Conservation (phyloP, 805 yeast genomes). For the Priceomyces carsonii region DNA sequence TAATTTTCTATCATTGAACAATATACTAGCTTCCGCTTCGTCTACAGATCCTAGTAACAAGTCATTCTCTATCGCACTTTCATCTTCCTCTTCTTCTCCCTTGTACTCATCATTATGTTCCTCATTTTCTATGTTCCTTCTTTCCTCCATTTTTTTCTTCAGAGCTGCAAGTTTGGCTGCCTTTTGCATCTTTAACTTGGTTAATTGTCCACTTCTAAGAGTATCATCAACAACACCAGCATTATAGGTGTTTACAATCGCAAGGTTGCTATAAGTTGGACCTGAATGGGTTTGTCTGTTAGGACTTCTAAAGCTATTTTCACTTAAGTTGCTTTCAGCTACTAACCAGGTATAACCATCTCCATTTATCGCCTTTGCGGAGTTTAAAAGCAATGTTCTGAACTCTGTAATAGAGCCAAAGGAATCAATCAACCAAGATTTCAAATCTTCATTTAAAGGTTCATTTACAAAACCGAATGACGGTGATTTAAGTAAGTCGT, state of each 20-base stretch:
- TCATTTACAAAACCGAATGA: slow-evolving; percentile 32
- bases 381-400: slow-evolving; percentile 63
- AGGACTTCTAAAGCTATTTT: slow-evolving; percentile 21
- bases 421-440: slow-evolving; percentile 52
- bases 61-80: slow-evolving; percentile 13
- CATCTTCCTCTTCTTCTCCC: slow-evolving; percentile 10
- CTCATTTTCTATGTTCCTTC: slow-evolving; percentile 14
- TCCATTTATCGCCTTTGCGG: slow-evolving; percentile 75
- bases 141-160: slow-evolving; percentile 23
- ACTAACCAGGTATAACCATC: slow-evolving; percentile 92
- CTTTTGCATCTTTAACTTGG: slow-evolving; percentile 40
- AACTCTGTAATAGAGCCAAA: slow-evolving; percentile 82
- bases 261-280: slow-evolving; percentile 46
- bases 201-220: slow-evolving; percentile 52
- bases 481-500: slow-evolving; percentile 49
- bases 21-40: slow-evolving; percentile 39
- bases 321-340: slow-evolving; percentile 49
- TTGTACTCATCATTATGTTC: slow-evolving; percentile 13
- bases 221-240: slow-evolving; percentile 80
- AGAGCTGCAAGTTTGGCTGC: slow-evolving; percentile 29
- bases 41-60: slow-evolving; percentile 38
- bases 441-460: slow-evolving; percentile 36
- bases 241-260: slow-evolving; percentile 80
- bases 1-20: slow-evolving; percentile 38
- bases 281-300: slow-evolving; percentile 14